These are phyloP conservation scores for Firmiana major DNA, from an alignment of 345 rosid species.

Conservation along the genomic window DNA sequence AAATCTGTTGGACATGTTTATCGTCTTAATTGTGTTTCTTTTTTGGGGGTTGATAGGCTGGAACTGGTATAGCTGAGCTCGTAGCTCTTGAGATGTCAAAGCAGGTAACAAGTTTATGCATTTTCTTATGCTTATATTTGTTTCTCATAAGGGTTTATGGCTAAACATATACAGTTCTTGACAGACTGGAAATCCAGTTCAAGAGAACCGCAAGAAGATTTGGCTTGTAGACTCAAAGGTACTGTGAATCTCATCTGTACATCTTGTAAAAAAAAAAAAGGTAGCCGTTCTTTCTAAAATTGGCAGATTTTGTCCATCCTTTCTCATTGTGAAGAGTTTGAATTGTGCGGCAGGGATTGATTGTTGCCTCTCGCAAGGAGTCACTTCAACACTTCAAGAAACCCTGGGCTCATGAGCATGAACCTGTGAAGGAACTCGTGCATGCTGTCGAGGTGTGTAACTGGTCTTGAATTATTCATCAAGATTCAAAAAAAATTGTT, in stretches of 20 bases:
- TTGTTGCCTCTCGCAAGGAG: slow-evolving; percentile 64
- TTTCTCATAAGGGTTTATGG: slow-evolving; percentile 16
- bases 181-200: slow-evolving; percentile 58
- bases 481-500: not conserved
- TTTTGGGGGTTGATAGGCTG: slow-evolving; percentile 59
- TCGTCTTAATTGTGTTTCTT: slow-evolving; percentile 8
- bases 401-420: slow-evolving; percentile 95
- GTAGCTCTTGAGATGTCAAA: slow-evolving; percentile 85
- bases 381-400: slow-evolving; percentile 90
- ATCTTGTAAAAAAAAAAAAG: not conserved
- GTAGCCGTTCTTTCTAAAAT: not conserved
- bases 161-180: slow-evolving; percentile 21
- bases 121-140: not conserved
- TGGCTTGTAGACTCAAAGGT: slow-evolving; percentile 99
- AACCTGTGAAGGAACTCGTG: slow-evolving; percentile 61
- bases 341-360: slow-evolving; percentile 62
- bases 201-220: slow-evolving; percentile 79
- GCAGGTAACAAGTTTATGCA: slow-evolving; percentile 29
- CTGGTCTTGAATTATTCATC: not conserved
- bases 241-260: slow-evolving; percentile 13
- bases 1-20: not conserved
- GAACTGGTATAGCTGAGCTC: slow-evolving; percentile 96
- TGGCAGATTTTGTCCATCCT: not conserved
- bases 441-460: slow-evolving; percentile 70
- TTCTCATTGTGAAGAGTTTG: slow-evolving; percentile 7